Base-by-base conservation (phyloP, 306 rosid genomes). In the Lathyrus oleraceus region DNA sequence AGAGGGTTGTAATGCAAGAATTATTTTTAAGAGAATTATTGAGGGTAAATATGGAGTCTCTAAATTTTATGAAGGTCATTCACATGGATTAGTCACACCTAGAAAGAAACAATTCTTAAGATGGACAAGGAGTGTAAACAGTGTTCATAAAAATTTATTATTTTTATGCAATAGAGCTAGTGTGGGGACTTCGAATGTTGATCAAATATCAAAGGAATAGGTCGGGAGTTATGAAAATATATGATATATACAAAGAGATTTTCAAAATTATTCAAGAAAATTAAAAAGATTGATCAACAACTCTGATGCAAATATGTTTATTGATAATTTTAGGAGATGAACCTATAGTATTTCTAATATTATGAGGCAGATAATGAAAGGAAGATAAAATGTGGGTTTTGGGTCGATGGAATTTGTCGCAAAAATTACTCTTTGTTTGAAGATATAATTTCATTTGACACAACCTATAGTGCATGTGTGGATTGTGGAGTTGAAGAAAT, bases 371-470 rank as follows among this genome's bases (percentile, higher is more conserved):
- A 56, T 25, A 9, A 25, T 21, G 23, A 43, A 25, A 40, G 23
- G 7, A 65, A 23, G 9, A 0, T 63, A 3, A 63, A 63, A 42
- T 19, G 6, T 20, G 13, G 19, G 11, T 40, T 62, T 39, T 62
- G 68, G 19, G 17, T 0, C 0, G 6, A 63, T 40, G 19, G 2
- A 10, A 16, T 40, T 6, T 19, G 12, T 13, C 0, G 16, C 13
- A 63, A 61, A 11, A 63, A 40, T 10, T 63, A 63, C 11, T 62
- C 30, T 63, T 19, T 19, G 5, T 63, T 40, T 63, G 36, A 16
- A 62, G 68, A 63, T 11, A 16, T 40, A 16, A 13, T 64, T 64
- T 64, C 54, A 13, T 43, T 64, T 43, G 69, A 23, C 54, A 64
- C 13, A 5, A 43, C 10, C 23, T 56, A 43, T 4, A 1, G 2